Conservation (phyloP, 306 rosid species). For the Vicia villosa region DNA sequence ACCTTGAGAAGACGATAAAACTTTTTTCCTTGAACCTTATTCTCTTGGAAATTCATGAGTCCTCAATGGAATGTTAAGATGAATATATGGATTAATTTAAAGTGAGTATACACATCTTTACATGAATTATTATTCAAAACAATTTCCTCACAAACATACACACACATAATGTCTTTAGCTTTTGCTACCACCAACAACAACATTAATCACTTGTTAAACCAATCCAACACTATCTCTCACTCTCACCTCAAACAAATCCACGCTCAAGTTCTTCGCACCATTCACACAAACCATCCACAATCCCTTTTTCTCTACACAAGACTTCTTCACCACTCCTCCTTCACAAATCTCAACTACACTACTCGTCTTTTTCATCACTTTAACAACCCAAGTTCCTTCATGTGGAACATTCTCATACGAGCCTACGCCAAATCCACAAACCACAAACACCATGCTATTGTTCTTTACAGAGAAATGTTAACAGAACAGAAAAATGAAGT, state of each 20-base stretch:
- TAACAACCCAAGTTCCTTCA: conserved; percentile 63
- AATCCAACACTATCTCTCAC: conserved; percentile 34
- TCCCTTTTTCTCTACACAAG: conserved; percentile 51
- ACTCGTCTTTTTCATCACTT: conserved; percentile 55
- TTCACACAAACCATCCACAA: conserved; percentile 44
- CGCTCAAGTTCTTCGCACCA: conserved; percentile 69
- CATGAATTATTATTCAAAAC: background rate
- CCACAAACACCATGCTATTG: conserved; percentile 45
- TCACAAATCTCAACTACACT: conserved; percentile 53
- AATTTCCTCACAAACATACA: background rate
- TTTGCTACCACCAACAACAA: conserved; percentile 20
- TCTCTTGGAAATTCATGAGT: no score
- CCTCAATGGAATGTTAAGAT: no score
- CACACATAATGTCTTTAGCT: background rate
- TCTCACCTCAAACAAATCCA: conserved; percentile 72
- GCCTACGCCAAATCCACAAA: conserved; percentile 61
- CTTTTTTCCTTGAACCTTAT: no score
- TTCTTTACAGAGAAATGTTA: conserved; percentile 55
- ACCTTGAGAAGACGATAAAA: no score
- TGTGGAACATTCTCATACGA: conserved; percentile 83
- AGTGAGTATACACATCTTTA: no score
- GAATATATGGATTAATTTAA: no score
- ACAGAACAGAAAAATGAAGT: conserved; percentile 39
- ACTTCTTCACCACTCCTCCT: conserved; percentile 58
- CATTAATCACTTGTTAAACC: conserved; percentile 54